A percentile compares a stretch with the other conserved stretches of the same genome.
Conservation (phyloP, 257 asterid genomes). For the Solanum microdontum region DNA sequence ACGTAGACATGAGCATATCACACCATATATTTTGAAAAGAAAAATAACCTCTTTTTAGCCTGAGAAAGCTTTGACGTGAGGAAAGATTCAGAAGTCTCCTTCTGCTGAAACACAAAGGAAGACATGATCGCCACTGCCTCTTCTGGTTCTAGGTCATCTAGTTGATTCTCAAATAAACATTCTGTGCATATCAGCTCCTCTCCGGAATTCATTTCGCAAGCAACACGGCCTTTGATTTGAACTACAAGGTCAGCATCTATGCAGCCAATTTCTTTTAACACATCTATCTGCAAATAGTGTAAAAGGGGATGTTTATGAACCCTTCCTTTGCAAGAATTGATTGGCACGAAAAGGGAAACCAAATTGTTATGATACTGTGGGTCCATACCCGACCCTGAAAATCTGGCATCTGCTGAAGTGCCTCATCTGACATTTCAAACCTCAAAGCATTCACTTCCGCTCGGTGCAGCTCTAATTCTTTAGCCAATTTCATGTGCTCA, state of each 20-base stretch:
- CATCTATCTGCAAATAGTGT: slow-evolving; percentile 68
- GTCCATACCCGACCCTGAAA: slow-evolving; percentile 93
- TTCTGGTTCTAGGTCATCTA: slow-evolving; percentile 92
- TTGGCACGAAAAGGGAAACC: not conserved
- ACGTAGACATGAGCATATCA: not conserved
- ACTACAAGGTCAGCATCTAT: slow-evolving; percentile 86
- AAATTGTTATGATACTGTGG: not conserved
- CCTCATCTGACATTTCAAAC: slow-evolving; percentile 96
- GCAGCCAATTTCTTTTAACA: slow-evolving; percentile 84
- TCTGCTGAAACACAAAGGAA: slow-evolving; percentile 95
- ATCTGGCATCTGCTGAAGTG: slow-evolving; percentile 98
- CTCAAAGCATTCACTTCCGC: slow-evolving; percentile 69
- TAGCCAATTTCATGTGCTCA: slow-evolving; percentile 71
- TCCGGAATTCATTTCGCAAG: slow-evolving; percentile 99
- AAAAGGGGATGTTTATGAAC: slow-evolving; percentile 5
- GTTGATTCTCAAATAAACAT: slow-evolving; percentile 92
- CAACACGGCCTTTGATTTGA: slow-evolving; percentile 98
- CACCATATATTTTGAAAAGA: not conserved
- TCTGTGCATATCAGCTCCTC: slow-evolving; percentile 96
- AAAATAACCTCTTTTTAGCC: slow-evolving; percentile 57
- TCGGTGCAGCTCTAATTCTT: slow-evolving; percentile 44
- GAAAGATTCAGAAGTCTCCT: slow-evolving; percentile 73
- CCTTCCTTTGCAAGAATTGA: not conserved
- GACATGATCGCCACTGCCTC: slow-evolving; percentile 99
- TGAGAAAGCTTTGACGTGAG: slow-evolving; percentile 75